Conservation (phyloP, 1,284 basidiomycete species). For the Gastroboletus turbinatus region DNA sequence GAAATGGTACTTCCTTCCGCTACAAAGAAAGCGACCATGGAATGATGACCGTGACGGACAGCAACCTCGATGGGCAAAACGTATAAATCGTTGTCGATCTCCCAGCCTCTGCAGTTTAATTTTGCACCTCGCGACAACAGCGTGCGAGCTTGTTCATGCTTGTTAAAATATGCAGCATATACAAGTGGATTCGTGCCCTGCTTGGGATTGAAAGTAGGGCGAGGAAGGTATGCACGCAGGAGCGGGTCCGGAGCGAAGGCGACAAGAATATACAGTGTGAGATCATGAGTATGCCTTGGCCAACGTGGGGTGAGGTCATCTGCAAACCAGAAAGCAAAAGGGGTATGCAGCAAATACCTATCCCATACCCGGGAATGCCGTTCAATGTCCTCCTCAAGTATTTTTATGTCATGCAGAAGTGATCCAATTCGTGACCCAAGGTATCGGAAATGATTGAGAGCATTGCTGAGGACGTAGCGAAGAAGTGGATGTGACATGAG, state of each 20-base stretch:
- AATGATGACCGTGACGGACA: not conserved
- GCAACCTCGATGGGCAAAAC: conserved; percentile 3
- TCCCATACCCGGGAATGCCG: not conserved
- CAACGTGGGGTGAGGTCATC: not conserved
- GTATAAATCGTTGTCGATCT: not conserved
- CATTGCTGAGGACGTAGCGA: not conserved
- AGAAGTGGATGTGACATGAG: not conserved
- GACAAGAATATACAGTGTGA: not conserved
- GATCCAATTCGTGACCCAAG: not conserved
- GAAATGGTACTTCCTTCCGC: not conserved
- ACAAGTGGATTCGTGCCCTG: not conserved
- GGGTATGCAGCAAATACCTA: not conserved
- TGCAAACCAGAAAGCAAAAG: no score
- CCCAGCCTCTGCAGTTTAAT: not conserved
- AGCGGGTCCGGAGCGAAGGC: not conserved
- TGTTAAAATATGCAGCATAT: not conserved
- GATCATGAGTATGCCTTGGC: not conserved
- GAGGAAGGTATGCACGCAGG: not conserved
- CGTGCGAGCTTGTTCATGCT: not conserved
- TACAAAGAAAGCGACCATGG: not conserved
- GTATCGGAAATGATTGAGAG: not conserved
- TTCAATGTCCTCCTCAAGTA: not conserved
- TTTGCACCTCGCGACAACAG: not conserved
- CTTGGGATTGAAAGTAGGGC: not conserved
- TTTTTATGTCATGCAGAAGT: not conserved